Evolutionary conservation across 2,329 filamentous ascomycete genomes (phyloP).

Genomic region (Aureobasidium pullulans): DNA sequence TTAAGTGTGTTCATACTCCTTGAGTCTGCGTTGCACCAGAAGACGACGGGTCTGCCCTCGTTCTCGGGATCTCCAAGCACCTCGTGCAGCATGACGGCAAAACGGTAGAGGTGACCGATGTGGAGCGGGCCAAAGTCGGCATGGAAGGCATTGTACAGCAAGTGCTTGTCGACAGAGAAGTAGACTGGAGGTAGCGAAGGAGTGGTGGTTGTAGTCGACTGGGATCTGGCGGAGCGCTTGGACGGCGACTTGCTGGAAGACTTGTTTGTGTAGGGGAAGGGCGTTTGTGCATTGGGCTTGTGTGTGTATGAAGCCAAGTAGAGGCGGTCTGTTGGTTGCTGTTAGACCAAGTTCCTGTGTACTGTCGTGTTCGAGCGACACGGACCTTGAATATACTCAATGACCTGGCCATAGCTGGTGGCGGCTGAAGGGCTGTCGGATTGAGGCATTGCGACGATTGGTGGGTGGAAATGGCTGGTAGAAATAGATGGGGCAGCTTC

Average conservation of each 20-base stretch:
- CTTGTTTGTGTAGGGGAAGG: constrained; percentile 65
- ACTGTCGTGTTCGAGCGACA: constrained; percentile 17
- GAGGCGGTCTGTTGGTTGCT: constrained; percentile 62
- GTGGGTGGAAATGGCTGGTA: not conserved
- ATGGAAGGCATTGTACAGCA: constrained; percentile 97
- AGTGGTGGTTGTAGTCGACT: constrained; percentile 46
- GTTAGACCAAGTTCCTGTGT: not conserved
- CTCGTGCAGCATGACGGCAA: constrained; percentile 92
- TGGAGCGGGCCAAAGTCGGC: constrained; percentile 97
- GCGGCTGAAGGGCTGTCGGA: constrained; percentile 24
- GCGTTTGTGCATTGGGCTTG: constrained; percentile 69
- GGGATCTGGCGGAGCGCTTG: constrained; percentile 64
- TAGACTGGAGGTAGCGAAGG: constrained; percentile 65
- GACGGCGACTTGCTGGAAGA: constrained; percentile 57
- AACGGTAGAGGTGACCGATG: constrained; percentile 94
- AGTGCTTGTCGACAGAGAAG: constrained; percentile 81
- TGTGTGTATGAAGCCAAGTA: constrained; percentile 90
- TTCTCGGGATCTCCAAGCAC: constrained; percentile 88
- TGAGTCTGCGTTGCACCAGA: constrained; percentile 89
- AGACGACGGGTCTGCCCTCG: constrained; percentile 82
- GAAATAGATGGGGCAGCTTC: not conserved
- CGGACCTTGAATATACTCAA: constrained; percentile 92
- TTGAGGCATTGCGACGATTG: constrained; percentile 6
- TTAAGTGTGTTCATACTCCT: constrained; percentile 58
- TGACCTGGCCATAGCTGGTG: constrained; percentile 72